A percentile compares a stretch with the other conserved stretches of the same genome.
These are phyloP conservation scores for Tetrastigma voinierianum DNA, from an alignment of 164 flowering plant genomes.

Conservation along the genomic window DNA sequence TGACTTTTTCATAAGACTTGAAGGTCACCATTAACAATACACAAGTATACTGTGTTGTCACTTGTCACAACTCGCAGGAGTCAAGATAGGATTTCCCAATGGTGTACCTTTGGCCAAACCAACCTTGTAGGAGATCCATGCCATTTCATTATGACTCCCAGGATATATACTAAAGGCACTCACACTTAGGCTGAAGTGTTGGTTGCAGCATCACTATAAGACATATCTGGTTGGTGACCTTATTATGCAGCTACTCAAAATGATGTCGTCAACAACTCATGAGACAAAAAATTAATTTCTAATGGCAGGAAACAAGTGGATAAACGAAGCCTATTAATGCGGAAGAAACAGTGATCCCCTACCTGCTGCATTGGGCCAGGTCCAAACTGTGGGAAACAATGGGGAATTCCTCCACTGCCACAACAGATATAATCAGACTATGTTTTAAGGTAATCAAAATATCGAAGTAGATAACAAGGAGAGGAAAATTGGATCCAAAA, in stretches of 20 bases:
- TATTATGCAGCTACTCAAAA: not conserved
- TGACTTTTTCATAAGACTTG: not conserved
- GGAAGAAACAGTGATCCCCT: slow-evolving; percentile 8
- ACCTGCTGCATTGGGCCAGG: slow-evolving; percentile 96
- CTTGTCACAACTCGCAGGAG: not conserved
- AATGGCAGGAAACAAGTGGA: not conserved
- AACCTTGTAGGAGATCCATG: not conserved
- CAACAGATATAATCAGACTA: slow-evolving; percentile 19
- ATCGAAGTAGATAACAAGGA: not conserved
- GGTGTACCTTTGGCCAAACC: not conserved
- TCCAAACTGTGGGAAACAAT: slow-evolving; percentile 99
- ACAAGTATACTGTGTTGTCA: not conserved
- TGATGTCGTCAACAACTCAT: not conserved
- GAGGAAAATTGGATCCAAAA: not conserved
- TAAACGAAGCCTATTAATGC: not conserved
- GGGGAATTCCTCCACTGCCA: slow-evolving; percentile 91
- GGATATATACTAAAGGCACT: no score
- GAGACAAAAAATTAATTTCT: not conserved
- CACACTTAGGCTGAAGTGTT: not conserved
- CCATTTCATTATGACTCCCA: not conserved
- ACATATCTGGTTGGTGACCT: not conserved
- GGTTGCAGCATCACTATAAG: not conserved
- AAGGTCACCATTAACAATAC: not conserved
- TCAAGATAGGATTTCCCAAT: slow-evolving; percentile 2
- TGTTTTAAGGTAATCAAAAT: not conserved